Percentiles rank a stretch among this genome's conserved stretches.
These are phyloP conservation scores for Sarocladium oryzae DNA, from an alignment of 2,329 filamentous ascomycete species.

Conservation along the genomic window DNA sequence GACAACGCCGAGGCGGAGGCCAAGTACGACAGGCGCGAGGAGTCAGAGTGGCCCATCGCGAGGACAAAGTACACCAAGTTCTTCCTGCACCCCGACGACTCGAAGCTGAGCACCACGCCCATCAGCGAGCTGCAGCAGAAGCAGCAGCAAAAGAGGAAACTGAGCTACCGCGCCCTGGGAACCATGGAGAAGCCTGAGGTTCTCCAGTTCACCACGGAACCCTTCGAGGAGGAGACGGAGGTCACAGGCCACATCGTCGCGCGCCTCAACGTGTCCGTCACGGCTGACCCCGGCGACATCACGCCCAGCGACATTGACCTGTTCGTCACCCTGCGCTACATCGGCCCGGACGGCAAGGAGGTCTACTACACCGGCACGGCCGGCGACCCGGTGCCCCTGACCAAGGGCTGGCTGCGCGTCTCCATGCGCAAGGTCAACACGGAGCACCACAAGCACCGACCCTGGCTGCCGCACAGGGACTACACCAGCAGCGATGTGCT, in stretches of 20 bases:
- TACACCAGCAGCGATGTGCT: slow-evolving; percentile 47
- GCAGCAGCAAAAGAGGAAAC: slow-evolving; percentile 32
- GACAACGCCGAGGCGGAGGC: slow-evolving; percentile 57
- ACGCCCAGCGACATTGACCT: slow-evolving; percentile 50
- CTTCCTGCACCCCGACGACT: slow-evolving; percentile 36
- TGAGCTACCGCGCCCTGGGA: slow-evolving; percentile 55
- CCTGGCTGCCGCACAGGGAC: slow-evolving; percentile 47
- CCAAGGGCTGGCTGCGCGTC: slow-evolving; percentile 58
- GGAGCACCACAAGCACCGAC: slow-evolving; percentile 42
- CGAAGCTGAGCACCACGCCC: neutral
- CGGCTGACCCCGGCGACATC: slow-evolving; percentile 37
- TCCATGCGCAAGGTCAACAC: slow-evolving; percentile 48
- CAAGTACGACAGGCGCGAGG: slow-evolving; percentile 45
- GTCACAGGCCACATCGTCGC: slow-evolving; percentile 63
- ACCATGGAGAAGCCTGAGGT: slow-evolving; percentile 45
- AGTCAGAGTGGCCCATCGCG: slow-evolving; percentile 61
- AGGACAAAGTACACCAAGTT: slow-evolving; percentile 57
- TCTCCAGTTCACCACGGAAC: slow-evolving; percentile 43
- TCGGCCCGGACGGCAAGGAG: slow-evolving; percentile 47
- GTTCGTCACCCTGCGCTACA: slow-evolving; percentile 56
- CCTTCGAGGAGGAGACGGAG: slow-evolving; percentile 50
- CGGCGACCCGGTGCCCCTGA: slow-evolving; percentile 55
- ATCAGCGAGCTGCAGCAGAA: slow-evolving; percentile 29
- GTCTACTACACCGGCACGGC: slow-evolving; percentile 60
- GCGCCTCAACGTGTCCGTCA: slow-evolving; percentile 58